These are phyloP conservation scores for Leccinum variicolor DNA, from an alignment of 768 basidiomycete species.

Conservation along the genomic window DNA sequence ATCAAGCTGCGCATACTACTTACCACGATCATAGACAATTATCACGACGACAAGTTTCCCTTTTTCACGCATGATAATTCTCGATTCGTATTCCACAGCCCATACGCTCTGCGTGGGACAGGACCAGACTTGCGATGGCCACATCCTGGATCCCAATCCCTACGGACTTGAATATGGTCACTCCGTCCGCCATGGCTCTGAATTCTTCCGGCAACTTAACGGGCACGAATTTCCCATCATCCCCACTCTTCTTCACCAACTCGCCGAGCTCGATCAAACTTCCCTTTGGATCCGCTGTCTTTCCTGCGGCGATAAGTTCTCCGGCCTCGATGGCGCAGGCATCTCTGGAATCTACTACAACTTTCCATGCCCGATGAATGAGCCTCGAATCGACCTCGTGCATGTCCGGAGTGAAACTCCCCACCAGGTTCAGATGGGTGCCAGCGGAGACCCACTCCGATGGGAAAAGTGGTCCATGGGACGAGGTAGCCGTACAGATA, in stretches of 20 bases:
- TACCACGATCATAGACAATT: not conserved
- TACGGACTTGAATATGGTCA: slow-evolving; percentile 87
- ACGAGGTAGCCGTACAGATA: slow-evolving; percentile 74
- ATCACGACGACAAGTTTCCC: not conserved
- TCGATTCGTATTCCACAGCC: slow-evolving; percentile 49
- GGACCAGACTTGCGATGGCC: slow-evolving; percentile 68
- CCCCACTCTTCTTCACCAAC: slow-evolving; percentile 33
- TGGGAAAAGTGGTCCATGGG: slow-evolving; percentile 67
- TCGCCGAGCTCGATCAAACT: slow-evolving; percentile 71
- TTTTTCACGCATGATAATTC: slow-evolving; percentile 38
- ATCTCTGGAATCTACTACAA: slow-evolving; percentile 72
- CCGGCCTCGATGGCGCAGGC: slow-evolving; percentile 80
- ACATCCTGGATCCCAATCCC: slow-evolving; percentile 88
- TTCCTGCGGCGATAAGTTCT: slow-evolving; percentile 57
- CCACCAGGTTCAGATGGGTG: slow-evolving; percentile 72
- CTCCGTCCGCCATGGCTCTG: slow-evolving; percentile 34
- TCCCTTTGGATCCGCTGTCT: slow-evolving; percentile 37
- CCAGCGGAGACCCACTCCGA: slow-evolving; percentile 58
- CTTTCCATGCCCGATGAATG: slow-evolving; percentile 48
- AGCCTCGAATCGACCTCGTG: slow-evolving; percentile 64
- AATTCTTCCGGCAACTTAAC: slow-evolving; percentile 9
- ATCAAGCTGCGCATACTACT: not conserved
- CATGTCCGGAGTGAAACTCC: slow-evolving; percentile 82
- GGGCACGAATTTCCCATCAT: slow-evolving; percentile 7
- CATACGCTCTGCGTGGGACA: slow-evolving; percentile 54